A percentile compares a stretch with the other conserved stretches of the same genome.
Evolutionary conservation across 192 early-diverging fungal genomes (phyloP).

Genomic region (Gonapodya prolifera): DNA sequence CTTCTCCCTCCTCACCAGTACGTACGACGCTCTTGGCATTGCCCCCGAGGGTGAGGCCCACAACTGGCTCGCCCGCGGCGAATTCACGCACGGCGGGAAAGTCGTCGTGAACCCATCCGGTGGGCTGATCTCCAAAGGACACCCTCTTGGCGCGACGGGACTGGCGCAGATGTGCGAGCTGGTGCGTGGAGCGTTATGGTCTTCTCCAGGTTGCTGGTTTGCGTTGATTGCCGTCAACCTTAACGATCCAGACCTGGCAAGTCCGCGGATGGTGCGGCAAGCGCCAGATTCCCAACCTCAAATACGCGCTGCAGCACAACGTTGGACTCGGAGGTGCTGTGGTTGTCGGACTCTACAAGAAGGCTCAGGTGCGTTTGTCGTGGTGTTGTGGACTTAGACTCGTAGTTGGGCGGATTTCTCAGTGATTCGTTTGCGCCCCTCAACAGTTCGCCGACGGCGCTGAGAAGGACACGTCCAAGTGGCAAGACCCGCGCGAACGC

Average conservation of each 20-base stretch:
- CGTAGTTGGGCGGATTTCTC: too few species aligned
- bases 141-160: constrained; percentile 63
- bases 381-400: too few species aligned
- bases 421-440: too few species aligned
- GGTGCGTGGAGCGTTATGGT: too few species aligned
- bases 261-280: constrained; percentile 47
- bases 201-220: too few species aligned
- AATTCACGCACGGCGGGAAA: constrained; percentile 47
- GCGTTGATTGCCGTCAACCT: too few species aligned
- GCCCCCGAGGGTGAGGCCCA: constrained; percentile 48
- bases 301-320: constrained; percentile 18
- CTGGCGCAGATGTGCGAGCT: constrained; percentile 55
- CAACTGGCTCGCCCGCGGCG: constrained; percentile 12
- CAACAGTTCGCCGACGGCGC: too few species aligned
- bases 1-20: too few species aligned
- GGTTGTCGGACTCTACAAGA: constrained; percentile 50
- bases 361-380: constrained; percentile 15
- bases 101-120: constrained; percentile 58
- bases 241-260: constrained; percentile 47
- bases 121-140: constrained; percentile 63
- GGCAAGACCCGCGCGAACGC: constrained; percentile 11
- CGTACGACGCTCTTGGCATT: constrained; percentile 59
- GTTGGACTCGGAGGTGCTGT: constrained; percentile 54
- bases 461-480: not conserved
- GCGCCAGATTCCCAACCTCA: constrained; percentile 51